Conservation (phyloP, 2,329 filamentous ascomycete genomes). For the Fusarium sp. region DNA sequence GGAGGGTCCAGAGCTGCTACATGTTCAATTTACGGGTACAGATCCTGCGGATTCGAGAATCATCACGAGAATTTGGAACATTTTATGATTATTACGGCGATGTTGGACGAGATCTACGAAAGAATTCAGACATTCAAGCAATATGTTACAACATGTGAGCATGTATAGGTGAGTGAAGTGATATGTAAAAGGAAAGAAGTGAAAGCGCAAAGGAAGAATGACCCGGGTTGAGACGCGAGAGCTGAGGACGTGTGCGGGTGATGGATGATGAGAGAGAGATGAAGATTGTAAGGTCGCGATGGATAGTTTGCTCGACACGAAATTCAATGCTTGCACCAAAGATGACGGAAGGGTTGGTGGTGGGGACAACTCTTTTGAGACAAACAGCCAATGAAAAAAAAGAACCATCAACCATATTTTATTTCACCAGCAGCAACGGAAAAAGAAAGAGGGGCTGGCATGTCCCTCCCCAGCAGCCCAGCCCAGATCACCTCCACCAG, state of each 20-base stretch:
- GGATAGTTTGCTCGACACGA: slow-evolving; percentile 1
- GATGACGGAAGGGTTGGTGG: slow-evolving; percentile 27
- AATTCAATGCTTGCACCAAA: slow-evolving; percentile 15
- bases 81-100: neutral
- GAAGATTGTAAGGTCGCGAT: neutral
- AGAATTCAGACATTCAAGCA: neutral
- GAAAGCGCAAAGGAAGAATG: slow-evolving; percentile 26
- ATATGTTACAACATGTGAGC: neutral
- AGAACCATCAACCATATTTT: slow-evolving; percentile 39
- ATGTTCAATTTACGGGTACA: neutral
- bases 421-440: slow-evolving; percentile 28
- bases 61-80: neutral
- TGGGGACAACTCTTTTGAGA: slow-evolving; percentile 4
- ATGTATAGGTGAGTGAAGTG: slow-evolving; percentile 3
- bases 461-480: slow-evolving; percentile 29
- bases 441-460: slow-evolving; percentile 35
- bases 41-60: neutral
- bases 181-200: slow-evolving; percentile 41
- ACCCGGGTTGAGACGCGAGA: slow-evolving; percentile 21
- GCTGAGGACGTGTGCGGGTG: neutral
- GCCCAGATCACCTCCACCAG: slow-evolving; percentile 40
- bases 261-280: neutral
- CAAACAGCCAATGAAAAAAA: slow-evolving; percentile 39
- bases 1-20: neutral
- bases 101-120: neutral